A percentile compares a stretch with the other conserved stretches of the same genome.
Evolutionary conservation across 2,329 filamentous ascomycete species (phyloP).

Genomic region (Didymella pinodella): DNA sequence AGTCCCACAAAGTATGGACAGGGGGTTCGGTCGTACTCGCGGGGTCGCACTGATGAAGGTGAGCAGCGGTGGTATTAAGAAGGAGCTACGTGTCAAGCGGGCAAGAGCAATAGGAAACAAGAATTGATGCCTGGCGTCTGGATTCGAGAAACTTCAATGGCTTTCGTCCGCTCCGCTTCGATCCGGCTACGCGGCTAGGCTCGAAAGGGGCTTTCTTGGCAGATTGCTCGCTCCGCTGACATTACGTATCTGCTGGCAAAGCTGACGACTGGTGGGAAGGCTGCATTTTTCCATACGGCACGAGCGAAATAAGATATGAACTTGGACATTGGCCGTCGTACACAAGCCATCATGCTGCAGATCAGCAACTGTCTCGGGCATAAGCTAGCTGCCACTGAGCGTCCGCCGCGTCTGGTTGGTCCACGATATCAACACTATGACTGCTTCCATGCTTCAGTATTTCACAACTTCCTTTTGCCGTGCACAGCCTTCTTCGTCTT

Average conservation of each 20-base stretch:
- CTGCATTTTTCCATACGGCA: slow-evolving; percentile 1
- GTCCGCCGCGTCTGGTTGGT: slow-evolving; percentile 2
- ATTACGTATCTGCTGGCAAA: slow-evolving; percentile 18
- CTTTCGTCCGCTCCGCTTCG: slow-evolving; percentile 32
- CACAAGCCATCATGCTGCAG: slow-evolving; percentile 3
- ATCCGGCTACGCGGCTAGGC: slow-evolving; percentile 33
- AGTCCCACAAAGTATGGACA: slow-evolving; percentile 16
- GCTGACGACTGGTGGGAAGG: slow-evolving; percentile 13
- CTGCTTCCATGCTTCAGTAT: background rate
- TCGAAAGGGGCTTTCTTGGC: slow-evolving; percentile 36
- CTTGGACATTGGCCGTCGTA: slow-evolving; percentile 5
- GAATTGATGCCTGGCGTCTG: slow-evolving; percentile 23
- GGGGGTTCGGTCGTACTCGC: slow-evolving; percentile 16
- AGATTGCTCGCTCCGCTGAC: slow-evolving; percentile 5
- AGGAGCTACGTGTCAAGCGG: slow-evolving; percentile 21
- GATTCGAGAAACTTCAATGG: slow-evolving; percentile 26
- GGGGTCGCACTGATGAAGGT: slow-evolving; percentile 13
- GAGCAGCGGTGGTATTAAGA: background rate
- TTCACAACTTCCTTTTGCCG: slow-evolving; percentile 19
- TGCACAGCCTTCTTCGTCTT: slow-evolving; percentile 37
- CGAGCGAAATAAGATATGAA: background rate
- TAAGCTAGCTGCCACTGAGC: slow-evolving; percentile 5
- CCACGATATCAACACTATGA: background rate
- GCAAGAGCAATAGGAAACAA: slow-evolving; percentile 6
- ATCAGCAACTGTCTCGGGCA: slow-evolving; percentile 4